Conservation (phyloP, 1,284 basidiomycete species). For the Boletus sp. region DNA sequence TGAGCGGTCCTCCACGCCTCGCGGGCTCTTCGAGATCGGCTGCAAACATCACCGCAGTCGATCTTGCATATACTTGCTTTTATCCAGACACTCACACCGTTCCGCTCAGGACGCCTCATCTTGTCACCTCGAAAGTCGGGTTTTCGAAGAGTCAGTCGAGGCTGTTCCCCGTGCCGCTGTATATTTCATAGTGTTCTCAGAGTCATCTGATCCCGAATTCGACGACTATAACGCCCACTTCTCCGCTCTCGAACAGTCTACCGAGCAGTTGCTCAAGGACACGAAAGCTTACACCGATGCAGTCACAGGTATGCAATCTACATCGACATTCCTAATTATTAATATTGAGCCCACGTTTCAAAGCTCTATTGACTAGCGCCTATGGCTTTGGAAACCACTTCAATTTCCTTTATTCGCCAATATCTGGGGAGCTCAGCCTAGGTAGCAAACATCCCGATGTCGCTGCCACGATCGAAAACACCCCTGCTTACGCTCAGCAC, state of each 20-base stretch:
- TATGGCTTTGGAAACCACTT: conserved; percentile 81
- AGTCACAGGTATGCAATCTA: conserved; percentile 62
- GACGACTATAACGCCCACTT: conserved; percentile 85
- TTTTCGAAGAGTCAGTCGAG: conserved; percentile 79
- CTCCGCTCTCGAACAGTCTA: conserved; percentile 74
- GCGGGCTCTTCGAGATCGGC: conserved; percentile 7
- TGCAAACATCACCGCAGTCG: conserved; percentile 9
- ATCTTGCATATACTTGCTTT: conserved; percentile 5
- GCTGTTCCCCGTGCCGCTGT: not conserved
- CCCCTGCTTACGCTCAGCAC: conserved; percentile 69
- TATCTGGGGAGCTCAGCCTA: conserved; percentile 83
- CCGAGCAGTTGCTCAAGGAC: conserved; percentile 93
- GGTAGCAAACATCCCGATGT: conserved; percentile 79
- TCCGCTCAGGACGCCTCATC: conserved; percentile 78
- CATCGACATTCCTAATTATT: conserved; percentile 4
- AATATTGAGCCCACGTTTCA: conserved; percentile 7
- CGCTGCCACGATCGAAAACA: conserved; percentile 76
- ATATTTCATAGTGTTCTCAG: conserved; percentile 45
- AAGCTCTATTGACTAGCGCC: conserved; percentile 83
- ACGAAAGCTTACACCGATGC: conserved; percentile 86
- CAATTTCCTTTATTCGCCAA: conserved; percentile 78
- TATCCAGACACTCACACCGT: conserved; percentile 17
- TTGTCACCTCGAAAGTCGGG: conserved; percentile 83
- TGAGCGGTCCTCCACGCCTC: conserved; percentile 38
- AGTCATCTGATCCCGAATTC: conserved; percentile 87